phyloP scores from a whole-genome alignment of 2,329 filamentous ascomycete species.

The Pseudogymnoascus pannorum region DNA sequence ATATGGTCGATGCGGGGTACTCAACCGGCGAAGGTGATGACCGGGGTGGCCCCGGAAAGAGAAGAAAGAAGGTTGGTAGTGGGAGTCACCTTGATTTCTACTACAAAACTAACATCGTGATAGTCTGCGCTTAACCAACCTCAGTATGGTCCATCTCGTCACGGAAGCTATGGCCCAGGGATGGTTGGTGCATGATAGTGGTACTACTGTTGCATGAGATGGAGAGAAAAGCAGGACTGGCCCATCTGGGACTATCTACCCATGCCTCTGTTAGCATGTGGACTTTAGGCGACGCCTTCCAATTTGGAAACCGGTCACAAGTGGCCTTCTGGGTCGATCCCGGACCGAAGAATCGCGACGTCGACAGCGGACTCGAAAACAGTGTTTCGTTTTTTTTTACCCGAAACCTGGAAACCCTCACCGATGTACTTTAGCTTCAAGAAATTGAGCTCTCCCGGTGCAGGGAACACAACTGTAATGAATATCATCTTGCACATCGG shows the following conservation, averaged over 20 bases:
- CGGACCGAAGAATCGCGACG: background rate
- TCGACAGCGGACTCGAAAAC: background rate
- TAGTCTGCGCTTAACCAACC: constrained; percentile 1
- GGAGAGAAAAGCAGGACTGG: background rate
- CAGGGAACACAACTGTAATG: background rate
- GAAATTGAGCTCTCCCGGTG: constrained; percentile 4
- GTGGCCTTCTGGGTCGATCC: background rate
- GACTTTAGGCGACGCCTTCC: background rate
- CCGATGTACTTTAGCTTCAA: background rate
- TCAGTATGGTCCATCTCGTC: constrained; percentile 22
- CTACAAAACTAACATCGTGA: constrained; percentile 9
- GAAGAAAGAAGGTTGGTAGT: constrained; percentile 54
- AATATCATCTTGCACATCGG: constrained; percentile 4
- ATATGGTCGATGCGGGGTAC: constrained; percentile 54
- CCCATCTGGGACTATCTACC: background rate
- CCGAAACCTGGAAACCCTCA: background rate
- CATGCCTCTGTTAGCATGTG: background rate
- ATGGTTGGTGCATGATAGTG: constrained; percentile 48
- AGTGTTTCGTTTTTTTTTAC: constrained; percentile 5
- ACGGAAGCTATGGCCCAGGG: constrained; percentile 46
- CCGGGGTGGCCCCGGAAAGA: constrained; percentile 45
- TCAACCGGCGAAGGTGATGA: constrained; percentile 67
- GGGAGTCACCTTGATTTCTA: constrained; percentile 8
- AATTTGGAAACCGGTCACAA: background rate
- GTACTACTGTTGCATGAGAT: background rate